A percentile compares a stretch with the other conserved stretches of the same genome.
Evolutionary conservation across 306 rosid genomes (phyloP).

Genomic region (Acacia crassicarpa): DNA sequence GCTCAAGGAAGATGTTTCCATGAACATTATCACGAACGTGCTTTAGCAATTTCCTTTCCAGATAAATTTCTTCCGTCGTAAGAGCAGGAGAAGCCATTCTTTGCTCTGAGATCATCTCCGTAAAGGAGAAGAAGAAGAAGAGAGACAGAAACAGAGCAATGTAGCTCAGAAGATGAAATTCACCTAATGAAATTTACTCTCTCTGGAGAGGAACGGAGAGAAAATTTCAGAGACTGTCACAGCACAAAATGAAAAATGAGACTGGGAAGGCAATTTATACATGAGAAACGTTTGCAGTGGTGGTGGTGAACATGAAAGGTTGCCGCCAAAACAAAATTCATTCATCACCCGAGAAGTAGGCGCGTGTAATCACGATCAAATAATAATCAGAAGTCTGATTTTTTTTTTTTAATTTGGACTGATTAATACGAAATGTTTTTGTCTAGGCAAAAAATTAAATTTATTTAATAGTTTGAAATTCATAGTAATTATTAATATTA

Average conservation of each 20-base stretch:
- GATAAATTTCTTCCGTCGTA: slow-evolving; percentile 15
- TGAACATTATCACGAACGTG: slow-evolving; percentile 72
- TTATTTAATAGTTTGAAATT: no score
- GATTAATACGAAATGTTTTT: background rate
- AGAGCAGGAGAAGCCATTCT: slow-evolving; percentile 38
- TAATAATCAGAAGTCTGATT: background rate
- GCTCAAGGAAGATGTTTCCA: slow-evolving; percentile 70
- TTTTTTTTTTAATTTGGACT: background rate
- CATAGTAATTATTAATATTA: no score
- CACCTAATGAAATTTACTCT: background rate
- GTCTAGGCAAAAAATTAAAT: background rate
- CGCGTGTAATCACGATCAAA: slow-evolving; percentile 17
- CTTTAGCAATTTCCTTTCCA: slow-evolving; percentile 49
- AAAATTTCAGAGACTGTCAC: background rate
- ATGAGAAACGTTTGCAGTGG: slow-evolving; percentile 6
- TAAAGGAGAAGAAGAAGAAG: background rate
- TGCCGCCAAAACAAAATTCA: slow-evolving; percentile 40
- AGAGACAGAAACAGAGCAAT: background rate
- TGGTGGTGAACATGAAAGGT: background rate
- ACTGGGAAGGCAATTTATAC: background rate
- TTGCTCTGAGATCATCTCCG: slow-evolving; percentile 14
- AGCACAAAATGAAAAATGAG: background rate
- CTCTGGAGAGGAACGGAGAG: background rate
- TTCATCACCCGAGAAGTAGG: background rate
- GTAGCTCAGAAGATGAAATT: background rate